A percentile compares a stretch with the other conserved stretches of the same genome.
Evolutionary conservation across 345 rosid genomes (phyloP).

Genomic region (Populus ilicifolia): DNA sequence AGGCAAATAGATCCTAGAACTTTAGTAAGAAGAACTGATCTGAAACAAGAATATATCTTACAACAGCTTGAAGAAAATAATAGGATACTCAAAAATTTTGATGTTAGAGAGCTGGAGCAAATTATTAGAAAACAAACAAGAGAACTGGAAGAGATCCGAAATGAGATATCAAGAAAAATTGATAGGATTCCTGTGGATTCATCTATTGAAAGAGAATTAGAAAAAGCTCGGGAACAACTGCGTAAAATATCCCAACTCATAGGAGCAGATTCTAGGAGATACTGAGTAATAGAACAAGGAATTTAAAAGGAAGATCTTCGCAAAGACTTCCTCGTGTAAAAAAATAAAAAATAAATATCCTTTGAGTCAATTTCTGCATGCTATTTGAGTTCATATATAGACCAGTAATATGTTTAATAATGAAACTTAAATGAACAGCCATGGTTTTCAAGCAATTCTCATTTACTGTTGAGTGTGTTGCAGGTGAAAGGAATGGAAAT

Average conservation of each 20-base stretch:
- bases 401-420: too few species aligned
- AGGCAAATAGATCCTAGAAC: background rate
- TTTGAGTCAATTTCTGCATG: too few species aligned
- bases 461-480: too few species aligned
- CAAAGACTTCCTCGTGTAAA: too few species aligned
- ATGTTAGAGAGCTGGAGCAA: background rate
- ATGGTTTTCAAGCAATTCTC: too few species aligned
- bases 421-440: too few species aligned
- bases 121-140: background rate
- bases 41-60: background rate
- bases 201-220: background rate
- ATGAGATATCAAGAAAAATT: background rate
- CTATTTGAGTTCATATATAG: too few species aligned
- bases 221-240: background rate
- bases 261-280: background rate
- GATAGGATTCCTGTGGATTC: background rate
- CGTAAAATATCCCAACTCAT: background rate
- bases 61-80: background rate
- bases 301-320: too few species aligned
- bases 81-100: too few species aligned
- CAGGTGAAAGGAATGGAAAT: too few species aligned
- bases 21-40: background rate
- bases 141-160: background rate
- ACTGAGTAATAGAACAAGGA: too few species aligned
- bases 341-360: too few species aligned